Evolutionary conservation across 345 rosid genomes (phyloP).

Genomic region (Eutrema yunnanense): DNA sequence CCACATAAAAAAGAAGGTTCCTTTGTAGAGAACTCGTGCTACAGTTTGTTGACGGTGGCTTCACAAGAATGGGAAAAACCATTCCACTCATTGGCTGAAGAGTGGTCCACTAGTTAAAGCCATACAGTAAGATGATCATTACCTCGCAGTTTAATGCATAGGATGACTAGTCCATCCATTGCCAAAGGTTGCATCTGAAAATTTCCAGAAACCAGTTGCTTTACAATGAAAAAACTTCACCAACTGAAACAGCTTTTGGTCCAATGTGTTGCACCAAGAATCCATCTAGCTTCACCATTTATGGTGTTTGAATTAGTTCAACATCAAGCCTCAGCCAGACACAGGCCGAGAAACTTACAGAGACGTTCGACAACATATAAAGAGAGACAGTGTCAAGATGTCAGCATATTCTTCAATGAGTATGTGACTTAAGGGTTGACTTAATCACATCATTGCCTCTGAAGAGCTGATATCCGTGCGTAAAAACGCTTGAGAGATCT

Average conservation of each 20-base stretch:
- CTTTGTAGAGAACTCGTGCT: too few species aligned
- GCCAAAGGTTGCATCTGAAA: not conserved
- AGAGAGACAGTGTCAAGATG: not conserved
- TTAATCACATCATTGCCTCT: too few species aligned
- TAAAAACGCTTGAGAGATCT: not conserved
- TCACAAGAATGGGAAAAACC: too few species aligned
- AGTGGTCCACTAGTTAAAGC: not conserved
- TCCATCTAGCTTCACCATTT: constrained; percentile 71
- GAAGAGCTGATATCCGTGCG: not conserved
- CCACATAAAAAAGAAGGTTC: too few species aligned
- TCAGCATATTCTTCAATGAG: too few species aligned
- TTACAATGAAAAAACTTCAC: not conserved
- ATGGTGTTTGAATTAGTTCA: constrained; percentile 12
- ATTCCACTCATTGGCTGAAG: too few species aligned
- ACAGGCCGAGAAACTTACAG: not conserved
- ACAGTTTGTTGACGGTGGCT: too few species aligned
- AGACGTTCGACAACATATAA: not conserved
- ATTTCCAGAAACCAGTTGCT: not conserved
- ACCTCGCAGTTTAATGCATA: not conserved
- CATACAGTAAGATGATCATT: not conserved
- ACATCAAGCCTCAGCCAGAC: not conserved
- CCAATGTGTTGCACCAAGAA: constrained; percentile 58
- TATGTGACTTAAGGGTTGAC: too few species aligned
- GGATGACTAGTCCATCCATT: not conserved
- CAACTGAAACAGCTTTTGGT: not conserved